These are phyloP conservation scores for Kappamyces sp. DNA, from an alignment of 192 early-diverging fungal species.

Conservation along the genomic window DNA sequence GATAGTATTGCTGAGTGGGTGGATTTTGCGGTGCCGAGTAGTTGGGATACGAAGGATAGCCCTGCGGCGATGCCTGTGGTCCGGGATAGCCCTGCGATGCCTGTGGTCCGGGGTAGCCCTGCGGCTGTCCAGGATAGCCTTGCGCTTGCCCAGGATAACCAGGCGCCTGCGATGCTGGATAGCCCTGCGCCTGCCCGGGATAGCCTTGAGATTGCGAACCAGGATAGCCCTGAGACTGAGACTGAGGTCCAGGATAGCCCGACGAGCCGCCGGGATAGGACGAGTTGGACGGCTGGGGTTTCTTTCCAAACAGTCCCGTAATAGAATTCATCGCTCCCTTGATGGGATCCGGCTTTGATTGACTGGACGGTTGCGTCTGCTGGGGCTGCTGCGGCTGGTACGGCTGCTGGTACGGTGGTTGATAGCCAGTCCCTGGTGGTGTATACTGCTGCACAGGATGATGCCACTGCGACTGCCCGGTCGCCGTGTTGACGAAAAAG, in stretches of 20 bases:
- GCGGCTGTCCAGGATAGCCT: too few relatives aligned
- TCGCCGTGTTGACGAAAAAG: conserved; percentile 27
- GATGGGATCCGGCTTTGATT: too few relatives aligned
- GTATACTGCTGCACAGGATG: not conserved
- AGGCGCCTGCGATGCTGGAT: not conserved
- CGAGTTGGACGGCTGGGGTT: not conserved
- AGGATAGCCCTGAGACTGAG: not conserved
- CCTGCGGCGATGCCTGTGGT: not conserved
- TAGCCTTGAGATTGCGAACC: conserved; percentile 3
- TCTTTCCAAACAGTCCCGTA: conserved; percentile 7
- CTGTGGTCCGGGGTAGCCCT: not conserved
- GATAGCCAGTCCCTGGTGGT: not conserved
- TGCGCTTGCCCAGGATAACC: not conserved
- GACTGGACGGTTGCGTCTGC: not conserved
- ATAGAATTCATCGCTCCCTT: not conserved
- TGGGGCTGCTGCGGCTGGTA: not conserved
- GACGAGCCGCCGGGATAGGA: not conserved
- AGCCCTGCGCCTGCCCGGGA: not conserved
- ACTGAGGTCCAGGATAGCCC: conserved; percentile 2
- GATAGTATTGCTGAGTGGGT: not conserved
- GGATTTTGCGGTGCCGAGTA: not conserved
- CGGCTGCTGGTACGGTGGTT: not conserved
- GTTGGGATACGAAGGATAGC: not conserved
- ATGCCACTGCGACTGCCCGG: conserved; percentile 28
- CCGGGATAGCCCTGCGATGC: not conserved